phyloP scores from a whole-genome alignment of 345 rosid species.

The Brassica nigra region DNA sequence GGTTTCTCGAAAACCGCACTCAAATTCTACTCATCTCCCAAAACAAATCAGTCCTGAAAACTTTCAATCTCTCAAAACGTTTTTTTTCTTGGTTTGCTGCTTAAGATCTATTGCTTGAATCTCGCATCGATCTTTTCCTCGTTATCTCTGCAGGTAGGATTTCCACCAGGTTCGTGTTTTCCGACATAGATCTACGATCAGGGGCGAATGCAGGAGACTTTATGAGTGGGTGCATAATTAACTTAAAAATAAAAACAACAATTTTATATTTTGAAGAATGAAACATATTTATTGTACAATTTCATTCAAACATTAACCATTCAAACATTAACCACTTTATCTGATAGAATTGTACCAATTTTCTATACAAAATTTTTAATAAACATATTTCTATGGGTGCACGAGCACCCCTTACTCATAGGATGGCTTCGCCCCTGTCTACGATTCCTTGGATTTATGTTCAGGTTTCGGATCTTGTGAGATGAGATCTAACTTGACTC shows the following conservation, averaged over 20 bases:
- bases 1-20: neutral
- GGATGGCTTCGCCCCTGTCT: constrained; percentile 18
- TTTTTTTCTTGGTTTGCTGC: neutral
- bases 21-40: neutral
- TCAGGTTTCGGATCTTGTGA: constrained; percentile 6
- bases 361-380: too few species aligned
- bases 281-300: too few species aligned
- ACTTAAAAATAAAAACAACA: too few species aligned
- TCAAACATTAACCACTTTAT: too few species aligned
- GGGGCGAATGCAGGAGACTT: too few species aligned
- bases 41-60: neutral
- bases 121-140: neutral
- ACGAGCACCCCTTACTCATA: too few species aligned
- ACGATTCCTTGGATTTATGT: neutral
- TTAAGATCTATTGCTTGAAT: neutral
- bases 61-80: neutral
- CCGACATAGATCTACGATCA: neutral
- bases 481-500: constrained; percentile 29
- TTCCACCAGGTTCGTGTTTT: neutral
- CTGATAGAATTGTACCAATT: too few species aligned
- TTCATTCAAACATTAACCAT: too few species aligned
- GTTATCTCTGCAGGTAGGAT: neutral
- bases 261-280: too few species aligned
- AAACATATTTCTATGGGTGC: too few species aligned
- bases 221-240: too few species aligned